Base-by-base conservation (phyloP, 129 eudicot species). In the Rutidosis leptorrhynchoides region DNA sequence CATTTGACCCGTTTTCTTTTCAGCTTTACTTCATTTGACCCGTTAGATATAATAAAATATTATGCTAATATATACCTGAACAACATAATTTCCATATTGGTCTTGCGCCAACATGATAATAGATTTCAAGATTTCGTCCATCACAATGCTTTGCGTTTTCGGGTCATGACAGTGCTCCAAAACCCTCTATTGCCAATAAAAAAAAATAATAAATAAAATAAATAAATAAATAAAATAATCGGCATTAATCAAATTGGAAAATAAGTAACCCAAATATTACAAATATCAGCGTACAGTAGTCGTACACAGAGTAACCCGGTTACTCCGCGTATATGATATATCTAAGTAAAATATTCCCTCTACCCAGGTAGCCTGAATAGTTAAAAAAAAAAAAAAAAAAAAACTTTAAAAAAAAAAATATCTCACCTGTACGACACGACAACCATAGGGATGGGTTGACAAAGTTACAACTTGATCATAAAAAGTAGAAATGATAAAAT, bases 41-140 rank as follows among this genome's bases (percentile, higher is more conserved):
- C 46, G 1, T 40, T 40, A 48, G 10, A 49, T 2, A 5, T 40
- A 40, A 40, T 15, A 40, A 2, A 0, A 16, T 40, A 9, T 3
- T 7, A 7, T 35, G 42, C 10, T 9, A 35, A 1, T 0, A 88
- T 67, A n/a, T 62, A 92, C 98, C 98, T 92, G 98, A 74, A 92
- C 87, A 68, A 92, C 98, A 76, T 92, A 92, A 74, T 92, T 92
- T 58, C 98, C 98, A 80, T 92, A 92, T 63, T 88, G 98, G 77
- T 92, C 98, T 71, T 92, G 98, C 0, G 98, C 96, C 79, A 92
- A 71, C 98, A 88, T 88, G 79, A 80, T 55, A 33, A 92, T 87
- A 67, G 87, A 79, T 30, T 74, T 75, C 85, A 92, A 56, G 61
- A 92, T 85, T 77, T 92, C 98, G 58, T 83, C 91, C 98, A 88